Evolutionary conservation across 805 yeast genomes (phyloP).

Genomic region (Yarrowia bubula): DNA sequence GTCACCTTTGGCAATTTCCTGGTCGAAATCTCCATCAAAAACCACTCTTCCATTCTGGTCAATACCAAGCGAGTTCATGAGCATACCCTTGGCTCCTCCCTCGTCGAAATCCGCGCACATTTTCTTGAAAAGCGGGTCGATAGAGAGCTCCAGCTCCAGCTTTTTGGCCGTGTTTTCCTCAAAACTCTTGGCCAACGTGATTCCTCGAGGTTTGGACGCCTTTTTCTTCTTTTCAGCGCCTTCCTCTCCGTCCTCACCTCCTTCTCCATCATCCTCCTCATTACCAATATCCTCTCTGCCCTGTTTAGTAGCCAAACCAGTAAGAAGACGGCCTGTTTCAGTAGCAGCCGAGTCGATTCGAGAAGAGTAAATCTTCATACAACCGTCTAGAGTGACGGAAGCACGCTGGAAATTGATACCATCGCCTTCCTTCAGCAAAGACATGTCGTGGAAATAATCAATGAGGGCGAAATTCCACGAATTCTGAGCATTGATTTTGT

Average conservation of each 20-base stretch:
- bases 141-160: conserved; percentile 41
- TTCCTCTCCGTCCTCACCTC: conserved; percentile 30
- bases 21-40: conserved; percentile 59
- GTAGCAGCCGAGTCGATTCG: conserved; percentile 89
- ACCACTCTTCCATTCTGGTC: conserved; percentile 59
- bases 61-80: conserved; percentile 51
- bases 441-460: conserved; percentile 84
- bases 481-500: conserved; percentile 77
- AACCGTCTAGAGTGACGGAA: conserved; percentile 87
- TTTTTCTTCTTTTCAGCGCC: conserved; percentile 32
- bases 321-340: conserved; percentile 80
- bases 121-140: conserved; percentile 45
- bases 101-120: conserved; percentile 49
- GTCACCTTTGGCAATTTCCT: conserved; percentile 28
- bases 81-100: conserved; percentile 44
- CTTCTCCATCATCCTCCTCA: conserved; percentile 31
- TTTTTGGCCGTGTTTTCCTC: conserved; percentile 38
- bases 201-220: conserved; percentile 33
- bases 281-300: conserved; percentile 30
- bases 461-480: conserved; percentile 90
- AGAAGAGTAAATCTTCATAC: conserved; percentile 87
- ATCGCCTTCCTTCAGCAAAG: conserved; percentile 70
- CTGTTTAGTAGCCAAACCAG: conserved; percentile 57
- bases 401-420: conserved; percentile 87
- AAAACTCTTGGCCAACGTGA: conserved; percentile 37